These are phyloP conservation scores for Trichosanthes cucumerina DNA, from an alignment of 306 rosid species.

Conservation along the genomic window DNA sequence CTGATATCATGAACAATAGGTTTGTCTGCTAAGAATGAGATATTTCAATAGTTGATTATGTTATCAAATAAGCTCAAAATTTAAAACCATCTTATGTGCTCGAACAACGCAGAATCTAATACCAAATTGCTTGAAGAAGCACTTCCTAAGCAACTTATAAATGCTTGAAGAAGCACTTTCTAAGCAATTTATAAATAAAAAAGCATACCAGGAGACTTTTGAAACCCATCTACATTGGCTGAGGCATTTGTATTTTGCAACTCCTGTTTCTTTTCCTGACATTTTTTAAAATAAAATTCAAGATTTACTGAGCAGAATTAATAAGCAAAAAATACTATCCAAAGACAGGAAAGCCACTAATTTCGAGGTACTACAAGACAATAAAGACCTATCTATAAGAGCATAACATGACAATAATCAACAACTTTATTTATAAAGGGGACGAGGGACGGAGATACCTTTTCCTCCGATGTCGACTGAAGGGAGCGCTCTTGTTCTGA, in stretches of 20 bases:
- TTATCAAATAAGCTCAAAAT: neutral
- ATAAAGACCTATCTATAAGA: neutral
- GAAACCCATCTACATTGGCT: constrained; percentile 34
- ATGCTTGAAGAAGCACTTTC: neutral
- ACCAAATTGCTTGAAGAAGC: neutral
- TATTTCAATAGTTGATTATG: neutral
- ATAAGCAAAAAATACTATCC: neutral
- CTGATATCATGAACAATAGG: constrained; percentile 28
- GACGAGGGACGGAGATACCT: neutral
- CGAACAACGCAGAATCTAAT: neutral
- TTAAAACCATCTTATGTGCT: neutral
- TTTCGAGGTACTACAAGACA: neutral
- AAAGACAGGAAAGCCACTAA: neutral
- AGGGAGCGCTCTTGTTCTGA: neutral
- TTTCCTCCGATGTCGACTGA: neutral
- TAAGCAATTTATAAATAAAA: neutral
- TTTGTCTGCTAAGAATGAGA: constrained; percentile 23
- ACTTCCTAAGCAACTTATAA: neutral
- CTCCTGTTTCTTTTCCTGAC: constrained; percentile 28
- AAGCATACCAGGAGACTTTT: constrained; percentile 40
- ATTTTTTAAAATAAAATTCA: neutral
- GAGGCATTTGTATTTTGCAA: constrained; percentile 34
- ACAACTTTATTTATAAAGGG: neutral
- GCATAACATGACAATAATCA: neutral
- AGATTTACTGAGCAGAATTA: neutral